Evolutionary conservation across 805 yeast species (phyloP).

Genomic region (Lipomyces yamanashiensis): DNA sequence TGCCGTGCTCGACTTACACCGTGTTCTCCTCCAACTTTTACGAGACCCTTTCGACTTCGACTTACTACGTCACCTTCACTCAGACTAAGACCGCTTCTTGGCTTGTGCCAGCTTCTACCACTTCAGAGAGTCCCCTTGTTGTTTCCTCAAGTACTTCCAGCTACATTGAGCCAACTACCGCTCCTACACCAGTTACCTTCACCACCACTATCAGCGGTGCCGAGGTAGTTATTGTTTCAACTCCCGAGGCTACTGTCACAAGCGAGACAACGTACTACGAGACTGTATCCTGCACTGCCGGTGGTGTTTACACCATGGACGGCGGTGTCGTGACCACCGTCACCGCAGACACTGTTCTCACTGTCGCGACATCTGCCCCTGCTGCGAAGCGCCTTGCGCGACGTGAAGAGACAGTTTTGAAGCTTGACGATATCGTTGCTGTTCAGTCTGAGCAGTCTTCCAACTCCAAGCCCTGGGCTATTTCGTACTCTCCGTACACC

Average conservation of each 20-base stretch:
- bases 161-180: conserved; percentile 1
- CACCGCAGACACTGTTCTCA: conserved; percentile 36
- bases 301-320: conserved; percentile 22
- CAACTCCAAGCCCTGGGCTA: conserved; percentile 41
- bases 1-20: conserved; percentile 27
- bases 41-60: conserved; percentile 8
- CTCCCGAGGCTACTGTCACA: conserved; percentile 3
- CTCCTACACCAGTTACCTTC: conserved; percentile 4
- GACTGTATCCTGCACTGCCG: conserved; percentile 23
- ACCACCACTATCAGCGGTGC: conserved; percentile 3
- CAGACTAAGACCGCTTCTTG: conserved; percentile 17
- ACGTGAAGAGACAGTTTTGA: conserved; percentile 13
- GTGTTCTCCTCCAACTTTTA: conserved; percentile 8
- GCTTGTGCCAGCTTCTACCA: background rate
- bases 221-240: background rate
- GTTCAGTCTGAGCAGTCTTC: background rate
- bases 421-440: background rate
- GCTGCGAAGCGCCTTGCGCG: conserved; percentile 14
- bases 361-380: conserved; percentile 57
- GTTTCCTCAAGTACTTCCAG: background rate
- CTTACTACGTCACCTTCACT: conserved; percentile 24
- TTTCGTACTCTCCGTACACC: conserved; percentile 65
- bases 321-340: conserved; percentile 21
- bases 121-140: background rate
- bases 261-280: conserved; percentile 16